phyloP scores from a whole-genome alignment of 139 green algal species.

The Parachlorella kessleri region DNA sequence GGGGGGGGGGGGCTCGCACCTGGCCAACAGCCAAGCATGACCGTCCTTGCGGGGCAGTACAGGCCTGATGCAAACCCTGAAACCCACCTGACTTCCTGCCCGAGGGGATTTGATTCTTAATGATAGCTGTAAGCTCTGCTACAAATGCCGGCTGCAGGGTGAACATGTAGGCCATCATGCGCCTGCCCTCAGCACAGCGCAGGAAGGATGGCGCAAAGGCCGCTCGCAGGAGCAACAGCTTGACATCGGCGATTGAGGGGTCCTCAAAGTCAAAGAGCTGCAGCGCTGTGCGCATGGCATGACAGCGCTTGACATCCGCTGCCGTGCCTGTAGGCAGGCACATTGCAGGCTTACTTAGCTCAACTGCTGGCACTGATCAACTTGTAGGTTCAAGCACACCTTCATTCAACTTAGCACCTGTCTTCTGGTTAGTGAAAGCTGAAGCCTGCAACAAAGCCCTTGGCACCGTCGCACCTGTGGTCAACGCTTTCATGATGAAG shows the following conservation, averaged over 20 bases:
- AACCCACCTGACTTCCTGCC: conserved; percentile 51
- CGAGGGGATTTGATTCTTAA: conserved; percentile 79
- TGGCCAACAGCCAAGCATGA: too few relatives aligned
- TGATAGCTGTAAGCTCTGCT: conserved; percentile 68
- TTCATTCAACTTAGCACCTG: too few relatives aligned
- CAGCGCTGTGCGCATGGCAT: conserved; percentile 63
- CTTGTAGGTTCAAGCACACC: neutral
- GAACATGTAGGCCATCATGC: conserved; percentile 76
- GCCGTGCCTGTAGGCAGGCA: conserved; percentile 25
- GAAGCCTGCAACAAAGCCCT: too few relatives aligned
- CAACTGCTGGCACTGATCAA: too few relatives aligned
- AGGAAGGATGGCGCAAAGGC: conserved; percentile 75
- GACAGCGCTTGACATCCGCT: conserved; percentile 70
- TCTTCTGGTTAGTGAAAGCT: too few relatives aligned
- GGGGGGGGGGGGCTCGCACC: too few relatives aligned
- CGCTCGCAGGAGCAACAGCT: conserved; percentile 69
- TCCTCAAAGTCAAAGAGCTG: conserved; percentile 82
- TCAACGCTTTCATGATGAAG: conserved; percentile 53
- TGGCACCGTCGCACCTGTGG: neutral
- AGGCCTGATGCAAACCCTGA: too few relatives aligned
- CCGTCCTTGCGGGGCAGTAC: too few relatives aligned
- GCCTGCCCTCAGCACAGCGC: conserved; percentile 60
- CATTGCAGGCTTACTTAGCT: neutral
- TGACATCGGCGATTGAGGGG: conserved; percentile 60
- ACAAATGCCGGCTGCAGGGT: conserved; percentile 65